Evolutionary conservation across 208 protist genomes (phyloP), one percentile per base, ranked within the genome.

Genomic region (Trypanosoma melophagium): DNA sequence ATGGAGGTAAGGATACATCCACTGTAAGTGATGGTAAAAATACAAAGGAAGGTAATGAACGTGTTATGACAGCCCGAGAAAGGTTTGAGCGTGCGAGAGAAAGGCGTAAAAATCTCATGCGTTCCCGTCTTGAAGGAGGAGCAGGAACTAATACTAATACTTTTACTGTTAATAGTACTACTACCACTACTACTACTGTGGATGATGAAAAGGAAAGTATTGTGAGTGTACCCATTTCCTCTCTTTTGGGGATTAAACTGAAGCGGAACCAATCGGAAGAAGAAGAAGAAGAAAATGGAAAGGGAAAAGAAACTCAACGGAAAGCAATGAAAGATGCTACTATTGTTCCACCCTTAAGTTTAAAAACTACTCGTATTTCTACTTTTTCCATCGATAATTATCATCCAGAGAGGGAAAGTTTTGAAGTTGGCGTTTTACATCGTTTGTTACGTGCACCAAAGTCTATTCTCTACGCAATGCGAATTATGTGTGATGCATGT

Each of bases 401-500:
- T 76, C 67, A 84, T 17, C 66, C 61, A 7, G 87, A 93, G 24
- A 42, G 51, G 35, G 84, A 87, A 55, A 86, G 68, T 57, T 93
- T 96, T 69, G 75, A 80, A 42, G 77, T 94, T 13, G 72, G 74
- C 1, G 77, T 84, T n/a, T 75, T 96, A 45, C 84, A 96, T 79
- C 91, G 91, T 22, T 77, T 96, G 16, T 73, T 94, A 49, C 77
- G 76, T 63, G 87, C 82, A 0, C 84, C 88, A 38, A 83, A 79
- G 56, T 62, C 86, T 17, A 67, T 96, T 31, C 65, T 96, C n/a
- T 94, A 87, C 64, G 25, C 75, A 12, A 57, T 86, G 21, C 77
- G 83, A 66, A 74, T 78, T n/a, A 65, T 77, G 24, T 79, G 74
- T 25, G 77, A 81, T 52, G 59, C 59, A 28, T 92, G 80, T 72